Evolutionary conservation across 192 early-diverging fungal species (phyloP).

Genomic region (Ambispora gerdemannii): DNA sequence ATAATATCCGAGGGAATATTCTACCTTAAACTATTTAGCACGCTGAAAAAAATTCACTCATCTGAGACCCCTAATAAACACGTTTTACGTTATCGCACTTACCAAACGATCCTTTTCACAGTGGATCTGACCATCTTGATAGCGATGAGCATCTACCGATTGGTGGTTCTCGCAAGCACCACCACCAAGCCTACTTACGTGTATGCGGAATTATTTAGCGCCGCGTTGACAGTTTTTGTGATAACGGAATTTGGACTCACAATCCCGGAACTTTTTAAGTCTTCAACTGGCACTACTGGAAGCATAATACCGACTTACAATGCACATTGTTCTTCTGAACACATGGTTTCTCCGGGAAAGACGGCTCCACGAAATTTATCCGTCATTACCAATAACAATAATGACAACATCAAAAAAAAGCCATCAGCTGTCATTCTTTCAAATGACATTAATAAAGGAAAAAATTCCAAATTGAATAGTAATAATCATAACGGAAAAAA

Average conservation of each 20-base stretch:
- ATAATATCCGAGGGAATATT: constrained; percentile 39
- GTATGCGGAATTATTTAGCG: constrained; percentile 37
- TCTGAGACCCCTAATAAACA: constrained; percentile 15
- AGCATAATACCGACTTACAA: neutral
- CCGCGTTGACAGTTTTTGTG: constrained; percentile 38
- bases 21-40: constrained; percentile 35
- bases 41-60: constrained; percentile 32
- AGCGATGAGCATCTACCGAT: constrained; percentile 39
- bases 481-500: too few relatives aligned
- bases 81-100: constrained; percentile 35
- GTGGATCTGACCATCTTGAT: constrained; percentile 34
- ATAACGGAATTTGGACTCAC: constrained; percentile 41
- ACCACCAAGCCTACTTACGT: constrained; percentile 37
- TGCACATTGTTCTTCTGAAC: neutral
- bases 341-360: neutral
- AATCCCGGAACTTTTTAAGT: constrained; percentile 36
- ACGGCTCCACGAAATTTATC: neutral
- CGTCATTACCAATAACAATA: neutral
- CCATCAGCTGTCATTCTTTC: neutral
- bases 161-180: neutral
- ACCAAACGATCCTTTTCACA: constrained; percentile 38
- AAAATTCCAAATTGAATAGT: neutral
- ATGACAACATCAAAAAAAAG: neutral
- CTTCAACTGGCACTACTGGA: constrained; percentile 26
- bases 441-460: neutral